Base-by-base conservation (phyloP, 164 flowering plant species). In the Houttuynia cordata region DNA sequence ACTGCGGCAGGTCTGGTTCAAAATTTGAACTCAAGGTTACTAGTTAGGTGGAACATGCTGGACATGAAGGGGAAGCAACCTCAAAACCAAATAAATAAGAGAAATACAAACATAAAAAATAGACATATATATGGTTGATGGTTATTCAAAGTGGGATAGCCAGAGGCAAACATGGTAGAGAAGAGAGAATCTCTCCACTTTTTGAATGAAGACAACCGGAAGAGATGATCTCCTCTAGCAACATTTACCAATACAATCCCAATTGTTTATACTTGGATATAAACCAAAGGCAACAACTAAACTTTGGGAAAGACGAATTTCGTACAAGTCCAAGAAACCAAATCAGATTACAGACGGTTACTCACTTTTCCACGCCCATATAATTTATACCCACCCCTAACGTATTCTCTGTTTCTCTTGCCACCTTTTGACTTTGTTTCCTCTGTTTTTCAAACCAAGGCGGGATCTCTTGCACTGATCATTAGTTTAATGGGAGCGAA, bases 141-240 rank as follows among this genome's bases (percentile, higher is more conserved):
- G n/a, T 45, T 45, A 17, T 45, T 45, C 49, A 45, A 45, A 45
- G 49, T 45, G 13, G 0, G 8, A 41, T 41, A 41, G 8, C 45
- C 45, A 41, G 13, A 13, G 10, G 8, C 10, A 41, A 0, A 21
- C 56, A 53, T 53, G 56, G 25, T 20, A 53, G 56, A 22, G 56
- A 53, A 53, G 34, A 54, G 57, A 54, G 76, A 73, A 69, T 69
- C 73, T 69, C 65, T 24, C 1, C 55, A 62, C 65, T 69, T 73
- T 45, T 63, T 66, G 53, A 52, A 56, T 60, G 20, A 24, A 37
- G 76, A 69, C 76, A 73, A 69, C 52, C 54, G 55, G 55, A 66
- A 73, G 60, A 54, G 18, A 21, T 67, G 53, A 30, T 60, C 64
- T 66, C 53, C 68, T 69, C 55, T 19, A 5, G 23, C 24, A n/a